phyloP scores from a whole-genome alignment of 2,329 filamentous ascomycete species.

The Calonectria naviculata region DNA sequence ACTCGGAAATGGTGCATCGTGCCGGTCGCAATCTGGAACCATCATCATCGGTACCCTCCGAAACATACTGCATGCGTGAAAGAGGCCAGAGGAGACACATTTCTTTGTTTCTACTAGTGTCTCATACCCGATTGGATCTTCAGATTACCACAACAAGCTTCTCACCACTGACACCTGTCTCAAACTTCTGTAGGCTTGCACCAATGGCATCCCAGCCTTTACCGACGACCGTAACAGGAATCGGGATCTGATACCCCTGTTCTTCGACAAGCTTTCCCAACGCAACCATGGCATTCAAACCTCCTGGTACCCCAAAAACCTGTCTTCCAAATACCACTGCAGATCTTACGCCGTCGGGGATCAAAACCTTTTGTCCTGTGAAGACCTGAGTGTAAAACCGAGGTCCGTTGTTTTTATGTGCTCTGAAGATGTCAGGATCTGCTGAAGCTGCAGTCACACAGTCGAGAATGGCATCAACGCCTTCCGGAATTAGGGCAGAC shows the following conservation, averaged over 20 bases:
- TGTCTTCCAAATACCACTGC: slow-evolving; percentile 28
- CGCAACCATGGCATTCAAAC: slow-evolving; percentile 22
- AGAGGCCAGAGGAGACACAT: too few species aligned
- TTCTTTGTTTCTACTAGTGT: too few species aligned
- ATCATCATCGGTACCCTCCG: not conserved
- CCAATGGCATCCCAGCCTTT: slow-evolving; percentile 27
- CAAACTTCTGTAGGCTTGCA: slow-evolving; percentile 21
- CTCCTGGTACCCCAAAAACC: slow-evolving; percentile 27
- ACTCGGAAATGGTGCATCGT: not conserved
- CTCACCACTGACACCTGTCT: slow-evolving; percentile 28
- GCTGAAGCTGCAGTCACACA: slow-evolving; percentile 30
- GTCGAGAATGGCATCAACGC: slow-evolving; percentile 34
- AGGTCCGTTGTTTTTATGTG: slow-evolving; percentile 10
- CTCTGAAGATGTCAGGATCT: slow-evolving; percentile 17
- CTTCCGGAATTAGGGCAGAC: not conserved
- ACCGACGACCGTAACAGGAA: slow-evolving; percentile 26
- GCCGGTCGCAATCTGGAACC: not conserved
- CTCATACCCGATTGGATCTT: not conserved
- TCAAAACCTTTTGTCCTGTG: slow-evolving; percentile 19
- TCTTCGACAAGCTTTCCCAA: slow-evolving; percentile 22
- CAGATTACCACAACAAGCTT: slow-evolving; percentile 30
- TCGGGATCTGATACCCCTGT: slow-evolving; percentile 24
- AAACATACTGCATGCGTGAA: not conserved
- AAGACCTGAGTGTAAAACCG: slow-evolving; percentile 32
- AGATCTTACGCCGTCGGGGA: slow-evolving; percentile 16